phyloP scores from a whole-genome alignment of 2,329 filamentous ascomycete species.

The Exophiala lecanii-corni region DNA sequence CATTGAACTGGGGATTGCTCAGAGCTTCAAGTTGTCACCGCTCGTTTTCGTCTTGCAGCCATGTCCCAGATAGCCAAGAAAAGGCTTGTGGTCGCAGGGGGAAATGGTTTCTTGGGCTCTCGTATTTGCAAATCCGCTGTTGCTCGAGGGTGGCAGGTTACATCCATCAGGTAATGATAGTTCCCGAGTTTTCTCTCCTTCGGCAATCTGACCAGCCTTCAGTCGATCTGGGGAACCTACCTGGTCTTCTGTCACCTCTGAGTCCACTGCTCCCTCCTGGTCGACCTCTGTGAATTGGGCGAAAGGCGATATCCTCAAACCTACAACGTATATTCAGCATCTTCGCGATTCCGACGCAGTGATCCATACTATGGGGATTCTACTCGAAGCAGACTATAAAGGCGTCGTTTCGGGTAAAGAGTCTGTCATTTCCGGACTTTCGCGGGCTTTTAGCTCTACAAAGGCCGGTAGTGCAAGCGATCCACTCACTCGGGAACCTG shows the following conservation, averaged over 20 bases:
- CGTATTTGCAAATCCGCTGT: conserved; percentile 90
- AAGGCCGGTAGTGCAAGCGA: conserved; percentile 60
- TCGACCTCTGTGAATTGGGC: conserved; percentile 80
- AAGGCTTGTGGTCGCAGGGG: conserved; percentile 84
- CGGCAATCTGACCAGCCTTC: conserved; percentile 6
- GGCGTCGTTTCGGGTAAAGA: conserved; percentile 79
- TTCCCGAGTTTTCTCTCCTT: conserved; percentile 14
- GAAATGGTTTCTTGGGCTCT: conserved; percentile 79
- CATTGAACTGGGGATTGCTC: too few species aligned
- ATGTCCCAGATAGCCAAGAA: conserved; percentile 50
- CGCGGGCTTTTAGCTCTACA: conserved; percentile 68
- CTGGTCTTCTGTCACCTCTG: conserved; percentile 77
- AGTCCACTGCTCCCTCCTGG: conserved; percentile 69
- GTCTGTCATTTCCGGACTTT: conserved; percentile 71
- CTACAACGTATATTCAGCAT: conserved; percentile 70
- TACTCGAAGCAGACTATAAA: conserved; percentile 98
- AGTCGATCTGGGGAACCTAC: conserved; percentile 86
- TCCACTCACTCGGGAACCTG: conserved; percentile 60
- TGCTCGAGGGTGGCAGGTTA: conserved; percentile 83
- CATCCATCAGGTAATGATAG: conserved; percentile 70
- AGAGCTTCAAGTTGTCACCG: too few species aligned
- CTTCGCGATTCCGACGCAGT: conserved; percentile 76
- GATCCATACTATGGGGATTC: conserved; percentile 91
- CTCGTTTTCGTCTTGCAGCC: too few species aligned
- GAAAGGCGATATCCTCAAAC: conserved; percentile 79